Evolutionary conservation across 1,284 basidiomycete genomes (phyloP).

Genomic region (Cutaneotrichosporon sp.): DNA sequence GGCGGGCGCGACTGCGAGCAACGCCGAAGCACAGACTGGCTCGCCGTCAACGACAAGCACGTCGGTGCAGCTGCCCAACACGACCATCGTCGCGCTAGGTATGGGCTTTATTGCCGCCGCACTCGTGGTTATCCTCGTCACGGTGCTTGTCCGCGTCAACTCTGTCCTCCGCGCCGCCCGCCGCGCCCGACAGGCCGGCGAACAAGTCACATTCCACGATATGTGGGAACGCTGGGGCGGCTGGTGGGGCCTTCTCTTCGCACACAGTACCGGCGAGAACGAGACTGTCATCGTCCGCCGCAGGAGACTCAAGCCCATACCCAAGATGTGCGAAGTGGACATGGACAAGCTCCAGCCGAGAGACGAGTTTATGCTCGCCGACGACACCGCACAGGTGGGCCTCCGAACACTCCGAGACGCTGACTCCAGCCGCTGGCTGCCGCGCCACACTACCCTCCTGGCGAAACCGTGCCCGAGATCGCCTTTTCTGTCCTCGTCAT

Average conservation of each 20-base stretch:
- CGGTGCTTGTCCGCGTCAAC: constrained; percentile 10
- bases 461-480: not conserved
- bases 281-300: not conserved
- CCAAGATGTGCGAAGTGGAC: constrained; percentile 15
- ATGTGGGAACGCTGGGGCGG: constrained; percentile 21
- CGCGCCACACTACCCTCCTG: not conserved
- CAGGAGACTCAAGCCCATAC: not conserved
- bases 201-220: constrained; percentile 9
- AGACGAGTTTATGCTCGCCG: constrained; percentile 6
- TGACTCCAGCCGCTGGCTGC: constrained; percentile 8
- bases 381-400: constrained; percentile 8
- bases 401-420: not conserved
- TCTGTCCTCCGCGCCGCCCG: constrained; percentile 5
- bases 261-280: not conserved
- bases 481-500: constrained; percentile 11
- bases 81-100: constrained; percentile 25
- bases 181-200: not conserved
- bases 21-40: not conserved
- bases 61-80: not conserved
- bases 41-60: not conserved
- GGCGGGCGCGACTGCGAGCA: not conserved
- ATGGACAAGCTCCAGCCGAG: not conserved
- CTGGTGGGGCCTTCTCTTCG: constrained; percentile 18
- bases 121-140: constrained; percentile 4
- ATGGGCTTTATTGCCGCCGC: constrained; percentile 27